Evolutionary conservation across 2,329 filamentous ascomycete species (phyloP), one percentile per base, ranked within the genome.

Genomic region (Xylaria sp.): DNA sequence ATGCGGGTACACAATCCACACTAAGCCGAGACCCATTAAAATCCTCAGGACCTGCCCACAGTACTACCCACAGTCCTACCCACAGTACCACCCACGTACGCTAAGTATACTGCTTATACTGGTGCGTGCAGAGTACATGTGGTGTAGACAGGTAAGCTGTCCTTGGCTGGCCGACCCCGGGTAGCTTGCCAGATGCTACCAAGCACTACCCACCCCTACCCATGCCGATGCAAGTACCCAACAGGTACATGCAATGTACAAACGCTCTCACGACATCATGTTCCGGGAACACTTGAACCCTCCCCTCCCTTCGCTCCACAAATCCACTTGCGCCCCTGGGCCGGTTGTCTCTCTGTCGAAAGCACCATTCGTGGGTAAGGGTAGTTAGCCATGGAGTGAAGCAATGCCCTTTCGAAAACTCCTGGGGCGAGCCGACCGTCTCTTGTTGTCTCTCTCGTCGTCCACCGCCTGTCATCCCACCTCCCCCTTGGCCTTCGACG

Each of bases 371-470:
- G 69, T 75, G 73, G 73, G 74, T 74, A 65, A 76, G 74, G 73
- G 73, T 72, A 72, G 73, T 69, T 74, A 54, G 68, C 47, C 55
- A 67, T 63, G 63, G 67, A 67, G 67, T 65, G 66, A 67, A 71
- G 71, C 70, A 69, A 66, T 72, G 70, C 69, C 72, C 73, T 69
- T 73, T 69, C 65, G 73, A 76, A 74, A 74, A 73, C 72, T 74
- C 74, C 71, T 74, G 73, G 69, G 74, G 73, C 70, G 68, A 66
- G 68, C 72, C 72, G 69, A 67, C 73, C 73, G 70, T 74, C 72
- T 74, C 73, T 73, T 71, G 71, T 73, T 71, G 70, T 74, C 71
- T 73, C 72, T 72, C 73, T 73, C 70, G 69, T 73, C 72, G 63
- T 69, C 74, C 73, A 73, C 72, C 73, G 73, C 74, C 68, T 71